Conservation (phyloP, 768 basidiomycete genomes). For the Naganishia friedmannii region DNA sequence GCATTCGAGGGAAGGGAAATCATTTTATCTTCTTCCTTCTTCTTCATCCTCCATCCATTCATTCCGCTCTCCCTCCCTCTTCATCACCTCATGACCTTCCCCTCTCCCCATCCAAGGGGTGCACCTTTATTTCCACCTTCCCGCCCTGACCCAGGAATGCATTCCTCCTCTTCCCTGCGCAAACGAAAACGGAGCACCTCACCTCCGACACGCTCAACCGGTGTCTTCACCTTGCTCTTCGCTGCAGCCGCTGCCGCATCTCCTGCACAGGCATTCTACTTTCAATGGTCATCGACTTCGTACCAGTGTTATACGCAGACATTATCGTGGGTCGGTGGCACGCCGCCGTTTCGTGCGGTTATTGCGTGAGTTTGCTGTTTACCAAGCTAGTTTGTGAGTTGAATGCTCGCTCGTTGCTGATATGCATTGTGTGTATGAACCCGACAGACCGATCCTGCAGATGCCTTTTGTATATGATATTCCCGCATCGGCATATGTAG, state of each 20-base stretch:
- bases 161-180: too few species aligned
- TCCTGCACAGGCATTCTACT: slow-evolving; percentile 11
- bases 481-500: slow-evolving; percentile 20
- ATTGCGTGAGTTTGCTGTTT: slow-evolving; percentile 29
- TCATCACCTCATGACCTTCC: too few species aligned
- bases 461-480: slow-evolving; percentile 32
- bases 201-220: neutral
- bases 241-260: neutral
- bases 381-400: neutral
- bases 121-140: too few species aligned
- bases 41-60: too few species aligned
- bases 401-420: neutral
- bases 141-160: too few species aligned
- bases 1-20: too few species aligned
- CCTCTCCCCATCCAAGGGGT: too few species aligned
- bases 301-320: slow-evolving; percentile 29
- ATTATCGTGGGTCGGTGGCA: slow-evolving; percentile 28
- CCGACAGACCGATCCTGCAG: slow-evolving; percentile 28
- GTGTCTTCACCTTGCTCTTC: neutral
- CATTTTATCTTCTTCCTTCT: too few species aligned
- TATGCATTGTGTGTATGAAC: neutral
- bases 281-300: slow-evolving; percentile 22
- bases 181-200: too few species aligned
- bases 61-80: too few species aligned
- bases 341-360: slow-evolving; percentile 26